A percentile compares a stretch with the other conserved stretches of the same genome.
phyloP scores from a whole-genome alignment of 1,284 basidiomycete species.

The Crepidotus sp. region DNA sequence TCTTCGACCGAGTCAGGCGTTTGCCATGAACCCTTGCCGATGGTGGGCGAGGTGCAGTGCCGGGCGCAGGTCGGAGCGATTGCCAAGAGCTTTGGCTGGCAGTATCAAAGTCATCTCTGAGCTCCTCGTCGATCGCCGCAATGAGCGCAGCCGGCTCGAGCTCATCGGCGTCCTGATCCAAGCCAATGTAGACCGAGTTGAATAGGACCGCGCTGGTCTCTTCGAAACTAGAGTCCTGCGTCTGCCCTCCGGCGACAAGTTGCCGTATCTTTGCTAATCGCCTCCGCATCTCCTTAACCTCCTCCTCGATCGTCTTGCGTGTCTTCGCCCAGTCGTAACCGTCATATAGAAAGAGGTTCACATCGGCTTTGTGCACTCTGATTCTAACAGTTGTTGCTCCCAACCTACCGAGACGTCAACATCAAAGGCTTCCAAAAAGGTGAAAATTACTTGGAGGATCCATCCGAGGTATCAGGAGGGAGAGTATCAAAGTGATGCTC shows the following conservation, averaged over 20 bases:
- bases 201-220: slow-evolving; percentile 76
- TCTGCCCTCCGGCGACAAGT: slow-evolving; percentile 87
- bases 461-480: slow-evolving; percentile 42
- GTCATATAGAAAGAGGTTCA: slow-evolving; percentile 72
- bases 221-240: slow-evolving; percentile 75
- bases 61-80: slow-evolving; percentile 43
- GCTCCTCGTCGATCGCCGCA: slow-evolving; percentile 85
- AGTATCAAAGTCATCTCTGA: slow-evolving; percentile 68
- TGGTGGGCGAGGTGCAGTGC: slow-evolving; percentile 29
- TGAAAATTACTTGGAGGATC: slow-evolving; percentile 35
- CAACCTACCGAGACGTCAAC: slow-evolving; percentile 25
- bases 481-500: slow-evolving; percentile 71
- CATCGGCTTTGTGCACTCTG: slow-evolving; percentile 51
- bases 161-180: slow-evolving; percentile 63
- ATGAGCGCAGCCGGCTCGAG: slow-evolving; percentile 72
- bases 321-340: slow-evolving; percentile 93
- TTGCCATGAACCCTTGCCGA: slow-evolving; percentile 43
- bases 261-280: slow-evolving; percentile 88
- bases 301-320: slow-evolving; percentile 79
- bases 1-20: slow-evolving; percentile 67
- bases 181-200: slow-evolving; percentile 88
- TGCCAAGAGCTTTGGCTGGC: slow-evolving; percentile 80
- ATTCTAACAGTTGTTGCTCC: slow-evolving; percentile 45
- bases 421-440: slow-evolving; percentile 1
- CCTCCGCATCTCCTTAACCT: slow-evolving; percentile 80